Percentiles rank a stretch among this genome's conserved stretches.
phyloP scores from a whole-genome alignment of 176 grass and related monocot genomes.

The Dendrocalamus sinicus region DNA sequence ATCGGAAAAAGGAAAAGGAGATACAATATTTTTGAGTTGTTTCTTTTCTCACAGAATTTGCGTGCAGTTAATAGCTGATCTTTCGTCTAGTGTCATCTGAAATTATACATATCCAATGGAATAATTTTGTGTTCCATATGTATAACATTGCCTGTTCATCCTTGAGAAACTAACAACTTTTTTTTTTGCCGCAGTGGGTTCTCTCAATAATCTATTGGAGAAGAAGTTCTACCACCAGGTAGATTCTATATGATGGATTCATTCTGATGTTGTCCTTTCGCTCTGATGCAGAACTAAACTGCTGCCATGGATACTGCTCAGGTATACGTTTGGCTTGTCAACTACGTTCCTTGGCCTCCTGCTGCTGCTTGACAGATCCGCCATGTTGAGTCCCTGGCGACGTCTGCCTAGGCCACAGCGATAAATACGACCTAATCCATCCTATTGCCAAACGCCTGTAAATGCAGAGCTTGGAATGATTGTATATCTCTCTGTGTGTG shows the following conservation, averaged over 20 bases:
- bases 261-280: slow-evolving; percentile 35
- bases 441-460: slow-evolving; percentile 29
- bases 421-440: slow-evolving; percentile 32
- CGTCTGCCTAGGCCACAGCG: slow-evolving; percentile 44
- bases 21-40: background rate
- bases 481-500: slow-evolving; percentile 2
- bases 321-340: slow-evolving; percentile 59
- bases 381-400: slow-evolving; percentile 45
- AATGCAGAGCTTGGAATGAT: slow-evolving; percentile 24
- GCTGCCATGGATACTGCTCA: slow-evolving; percentile 26
- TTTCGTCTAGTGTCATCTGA: background rate
- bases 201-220: slow-evolving; percentile 50
- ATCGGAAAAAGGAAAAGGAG: background rate
- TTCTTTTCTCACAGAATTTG: background rate
- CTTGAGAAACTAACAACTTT: slow-evolving; percentile 28
- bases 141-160: background rate
- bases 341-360: slow-evolving; percentile 56
- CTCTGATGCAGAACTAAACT: slow-evolving; percentile 41
- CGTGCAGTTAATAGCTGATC: background rate
- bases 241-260: slow-evolving; percentile 24
- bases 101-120: background rate
- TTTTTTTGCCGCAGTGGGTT: slow-evolving; percentile 49
- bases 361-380: slow-evolving; percentile 55
- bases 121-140: background rate
- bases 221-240: slow-evolving; percentile 54